A percentile compares a stretch with the other conserved stretches of the same genome.
phyloP scores from a whole-genome alignment of 768 basidiomycete species.

The Lactarius quietus region DNA sequence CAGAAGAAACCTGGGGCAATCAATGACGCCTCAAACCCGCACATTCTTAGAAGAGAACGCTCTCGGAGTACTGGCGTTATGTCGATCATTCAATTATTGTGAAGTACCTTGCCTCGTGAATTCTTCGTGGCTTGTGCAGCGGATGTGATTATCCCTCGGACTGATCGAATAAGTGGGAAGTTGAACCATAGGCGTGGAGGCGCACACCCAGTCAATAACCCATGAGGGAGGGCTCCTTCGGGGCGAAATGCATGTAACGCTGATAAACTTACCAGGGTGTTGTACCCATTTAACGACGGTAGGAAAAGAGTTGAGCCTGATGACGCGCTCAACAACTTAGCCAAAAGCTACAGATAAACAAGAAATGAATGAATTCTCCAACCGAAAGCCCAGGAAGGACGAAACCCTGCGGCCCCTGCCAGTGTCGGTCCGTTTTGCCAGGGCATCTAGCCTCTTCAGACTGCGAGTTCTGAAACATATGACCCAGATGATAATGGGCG shows the following conservation, averaged over 20 bases:
- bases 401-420: too few relatives aligned
- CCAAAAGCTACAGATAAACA: not conserved
- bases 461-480: constrained; percentile 1
- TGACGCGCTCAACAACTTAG: not conserved
- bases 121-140: not conserved
- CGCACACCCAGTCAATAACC: not conserved
- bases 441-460: not conserved
- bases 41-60: not conserved
- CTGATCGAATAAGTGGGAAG: not conserved
- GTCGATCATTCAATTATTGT: not conserved
- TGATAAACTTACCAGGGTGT: not conserved
- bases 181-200: not conserved
- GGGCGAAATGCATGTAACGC: not conserved
- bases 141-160: not conserved
- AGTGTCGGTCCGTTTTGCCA: too few relatives aligned
- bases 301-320: not conserved
- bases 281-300: not conserved
- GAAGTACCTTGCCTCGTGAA: not conserved
- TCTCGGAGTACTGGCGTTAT: not conserved
- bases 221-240: not conserved
- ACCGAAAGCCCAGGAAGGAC: not conserved
- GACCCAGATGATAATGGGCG: not conserved
- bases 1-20: not conserved
- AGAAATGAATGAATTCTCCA: not conserved
- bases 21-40: not conserved